Base-by-base conservation (phyloP, 169 alveolate genomes). In the Babesia sp. region DNA sequence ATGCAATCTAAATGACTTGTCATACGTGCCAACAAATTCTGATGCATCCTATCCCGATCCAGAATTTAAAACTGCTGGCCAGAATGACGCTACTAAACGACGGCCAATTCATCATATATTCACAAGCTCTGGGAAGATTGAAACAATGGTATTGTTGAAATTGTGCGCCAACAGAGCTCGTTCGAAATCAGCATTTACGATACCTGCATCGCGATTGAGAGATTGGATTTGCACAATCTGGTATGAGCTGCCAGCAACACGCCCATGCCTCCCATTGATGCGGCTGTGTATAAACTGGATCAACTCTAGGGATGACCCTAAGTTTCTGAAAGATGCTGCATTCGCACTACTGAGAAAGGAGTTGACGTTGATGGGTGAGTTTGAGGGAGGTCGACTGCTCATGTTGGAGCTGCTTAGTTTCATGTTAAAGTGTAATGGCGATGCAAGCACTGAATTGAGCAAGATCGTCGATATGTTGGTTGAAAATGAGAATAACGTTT, bases 211-310 rank as follows among this genome's bases (percentile, higher is more conserved):
- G 18, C 34, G 66, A 31, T 51, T 81, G 57, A 63, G 89, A 1
- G 85, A 81, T 11, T 73, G 70, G 76, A 3, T 81, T 45, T 72
- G 89, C 54, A 73, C 74, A 26, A 64, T 81, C 22, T 81, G 89
- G 89, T 81, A 46, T 34, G 89, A 81, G 39, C 61, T 81, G 74
- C 89, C 89, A 0, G 63, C 59, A 11, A 71, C 89, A 0, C 28
- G 71, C 9, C 89, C 84, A 14, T 48, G 66, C 48, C 59, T 71
- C 14, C 67, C 71, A 31, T 22, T 81, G 34, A 54, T 58, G 41
- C 69, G 51, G 54, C 42, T 72, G n/a, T 57, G 82, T 53, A 57
- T 72, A 16, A 57, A 72, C 53, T 81, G 89, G 89, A 81, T 81
- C 12, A 54, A 81, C 69, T 61, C 73, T 20, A 24, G 60, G 22